These are phyloP conservation scores for Myxozyma neotropica DNA, from an alignment of 805 yeast species.

Conservation along the genomic window DNA sequence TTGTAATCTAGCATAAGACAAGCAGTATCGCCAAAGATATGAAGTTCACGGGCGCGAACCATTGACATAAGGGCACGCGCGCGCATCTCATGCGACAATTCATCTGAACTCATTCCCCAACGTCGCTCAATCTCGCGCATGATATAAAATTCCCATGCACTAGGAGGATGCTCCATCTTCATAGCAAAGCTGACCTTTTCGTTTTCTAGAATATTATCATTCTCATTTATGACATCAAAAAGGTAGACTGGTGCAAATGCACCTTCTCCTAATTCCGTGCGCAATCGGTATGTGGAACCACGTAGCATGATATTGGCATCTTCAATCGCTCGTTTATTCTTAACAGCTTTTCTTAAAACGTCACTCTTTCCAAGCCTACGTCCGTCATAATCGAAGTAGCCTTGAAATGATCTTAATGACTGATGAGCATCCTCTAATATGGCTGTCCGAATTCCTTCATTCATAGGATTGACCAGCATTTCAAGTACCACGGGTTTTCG, in stretches of 20 bases:
- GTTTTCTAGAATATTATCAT: neutral
- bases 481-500: constrained; percentile 24
- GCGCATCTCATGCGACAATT: constrained; percentile 13
- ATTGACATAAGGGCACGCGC: constrained; percentile 46
- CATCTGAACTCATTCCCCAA: constrained; percentile 34
- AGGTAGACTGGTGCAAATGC: constrained; percentile 77
- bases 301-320: constrained; percentile 14
- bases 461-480: constrained; percentile 50
- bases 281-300: constrained; percentile 50
- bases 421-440: constrained; percentile 48
- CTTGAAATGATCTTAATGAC: constrained; percentile 42
- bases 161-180: constrained; percentile 70
- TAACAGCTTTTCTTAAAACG: constrained; percentile 1
- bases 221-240: constrained; percentile 40
- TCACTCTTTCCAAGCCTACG: constrained; percentile 35
- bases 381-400: constrained; percentile 41
- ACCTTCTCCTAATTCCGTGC: constrained; percentile 71
- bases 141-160: constrained; percentile 81
- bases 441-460: constrained; percentile 45
- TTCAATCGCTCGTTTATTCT: constrained; percentile 11
- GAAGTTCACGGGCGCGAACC: constrained; percentile 55
- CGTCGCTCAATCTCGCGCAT: constrained; percentile 58
- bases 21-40: constrained; percentile 65
- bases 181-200: constrained; percentile 61
- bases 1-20: constrained; percentile 65